Evolutionary conservation across 352 stramenopile species (phyloP), one percentile per base, ranked within the genome.

Genomic region (Halophytophthora batemanensis): DNA sequence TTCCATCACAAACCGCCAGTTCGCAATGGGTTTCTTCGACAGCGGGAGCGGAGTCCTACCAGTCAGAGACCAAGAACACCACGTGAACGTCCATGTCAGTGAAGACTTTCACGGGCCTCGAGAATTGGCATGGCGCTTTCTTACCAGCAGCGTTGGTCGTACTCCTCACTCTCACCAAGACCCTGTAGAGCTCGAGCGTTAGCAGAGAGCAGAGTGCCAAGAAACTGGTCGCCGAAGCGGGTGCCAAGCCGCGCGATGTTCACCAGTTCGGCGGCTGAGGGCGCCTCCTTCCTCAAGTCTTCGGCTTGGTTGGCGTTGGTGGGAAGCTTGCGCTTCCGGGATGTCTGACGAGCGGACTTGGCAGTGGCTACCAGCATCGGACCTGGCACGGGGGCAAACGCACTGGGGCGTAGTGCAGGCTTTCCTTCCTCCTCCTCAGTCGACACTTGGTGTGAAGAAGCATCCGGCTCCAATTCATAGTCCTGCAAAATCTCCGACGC

Each of bases 1-100:
- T 45, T 87, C 77, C 7, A 87, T 50, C 31, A 86, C 74, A 47
- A 87, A 86, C 33, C 72, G 66, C 77, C 77, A 87, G 49, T 87
- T 87, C n/a, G 77, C 77, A 33, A 82, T 66, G 8, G 77, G 77
- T 28, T 77, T 82, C 53, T 69, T 75, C 39, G 71, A 76, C 15
- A 59, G 54, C 14, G 77, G 72, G n/a, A 87, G 60, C 6, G 72
- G 72, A 40, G 70, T 77, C 77, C 75, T 86, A 50, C 2, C 6
- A 37, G 10, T 5, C 5, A 38, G 31, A n/a, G 10, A 40, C 12
- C 25, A 8, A 0, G 35, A 34, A 52, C 4, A 54, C 2, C 28
- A 59, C 10, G 41, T 43, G 19, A 7, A 5, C 23, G 22, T 36
- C 31, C 29, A 10, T 1, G 34, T 66, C 39, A 62, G n/a, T 44